Base-by-base conservation (phyloP, 257 asterid species). In the Capsicum rhomboideum region DNA sequence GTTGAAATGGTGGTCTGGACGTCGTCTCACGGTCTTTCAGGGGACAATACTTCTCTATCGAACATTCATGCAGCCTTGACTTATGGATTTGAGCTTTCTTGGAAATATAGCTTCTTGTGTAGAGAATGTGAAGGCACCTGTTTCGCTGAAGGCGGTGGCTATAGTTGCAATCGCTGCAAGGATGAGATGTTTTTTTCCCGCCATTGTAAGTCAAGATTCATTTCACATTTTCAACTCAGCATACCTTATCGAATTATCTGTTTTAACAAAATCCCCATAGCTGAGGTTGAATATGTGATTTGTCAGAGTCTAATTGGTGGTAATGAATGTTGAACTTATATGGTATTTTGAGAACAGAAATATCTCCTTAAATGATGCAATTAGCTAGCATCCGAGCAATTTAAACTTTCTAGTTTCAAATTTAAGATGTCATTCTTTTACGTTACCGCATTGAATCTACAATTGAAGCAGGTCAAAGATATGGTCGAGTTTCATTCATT, bases 61-160 rank as follows among this genome's bases (percentile, higher is more conserved):
- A 0, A 3, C 18, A 74, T 74, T 50, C 58, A 74, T n/a, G 40
- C 40, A 5, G 80, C 80, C 29, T 50, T 74, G 56, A 9, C 37
- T n/a, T 44, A 44, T 8, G 80, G 80, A 18, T 44, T n/a, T 44
- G 80, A 74, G 58, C 58, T 74, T 26, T 74, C 58, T 40, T 44
- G 58, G 80, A 82, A 8, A 61, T 4, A 18, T 6, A 84, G 72
- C 7, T 54, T 17, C 34, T 6, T 21, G 0, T 90, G 92, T 63
- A 29, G 56, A 46, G 79, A 58, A n/a, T 89, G 94, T 84, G 82
- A 68, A 40, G 86, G 89, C 21, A 42, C 1, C 13, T 88, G 91
- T 80, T 67, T 78, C 10, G n/a, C 71, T 10, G 34, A 61, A 20
- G 87, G 71, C 4, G 44, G 59, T 6, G 44, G 69, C 13, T 83